Evolutionary conservation across 306 rosid species (phyloP).

Genomic region (Vigna angularis): DNA sequence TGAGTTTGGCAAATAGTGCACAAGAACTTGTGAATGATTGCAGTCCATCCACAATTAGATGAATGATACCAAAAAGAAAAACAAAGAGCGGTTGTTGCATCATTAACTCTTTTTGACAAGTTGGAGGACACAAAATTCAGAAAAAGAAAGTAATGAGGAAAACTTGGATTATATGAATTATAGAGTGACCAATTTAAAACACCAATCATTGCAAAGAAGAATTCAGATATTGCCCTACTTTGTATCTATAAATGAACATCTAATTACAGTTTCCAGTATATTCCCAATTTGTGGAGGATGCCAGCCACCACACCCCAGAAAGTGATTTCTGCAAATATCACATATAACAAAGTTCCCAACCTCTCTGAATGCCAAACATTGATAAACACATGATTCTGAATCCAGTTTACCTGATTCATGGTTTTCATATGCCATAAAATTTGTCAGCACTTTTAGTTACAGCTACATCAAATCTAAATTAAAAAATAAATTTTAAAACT

Average conservation of each 20-base stretch:
- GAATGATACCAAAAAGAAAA: constrained; percentile 13
- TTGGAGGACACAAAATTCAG: not conserved
- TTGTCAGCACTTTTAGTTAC: not conserved
- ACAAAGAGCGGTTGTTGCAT: not conserved
- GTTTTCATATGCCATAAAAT: constrained; percentile 21
- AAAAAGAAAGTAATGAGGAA: not conserved
- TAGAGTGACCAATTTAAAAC: not conserved
- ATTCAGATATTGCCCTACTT: not conserved
- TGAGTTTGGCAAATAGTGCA: constrained; percentile 1
- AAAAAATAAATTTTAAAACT: too few species aligned
- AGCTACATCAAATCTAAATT: not conserved
- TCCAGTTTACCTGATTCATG: constrained; percentile 74
- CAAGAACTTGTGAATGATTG: not conserved
- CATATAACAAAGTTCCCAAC: constrained; percentile 79
- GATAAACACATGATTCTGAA: constrained; percentile 68
- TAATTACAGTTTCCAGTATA: constrained; percentile 77
- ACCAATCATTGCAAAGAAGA: constrained; percentile 16
- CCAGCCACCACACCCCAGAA: constrained; percentile 88
- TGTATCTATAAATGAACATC: not conserved
- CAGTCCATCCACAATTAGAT: not conserved
- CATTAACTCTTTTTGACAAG: not conserved
- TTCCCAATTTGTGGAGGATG: constrained; percentile 75
- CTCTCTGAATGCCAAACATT: constrained; percentile 83
- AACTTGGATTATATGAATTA: not conserved
- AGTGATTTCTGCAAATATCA: constrained; percentile 80